Evolutionary conservation across 2,329 filamentous ascomycete species (phyloP), one percentile per base, ranked within the genome.

Genomic region (Xylariaceae sp.): DNA sequence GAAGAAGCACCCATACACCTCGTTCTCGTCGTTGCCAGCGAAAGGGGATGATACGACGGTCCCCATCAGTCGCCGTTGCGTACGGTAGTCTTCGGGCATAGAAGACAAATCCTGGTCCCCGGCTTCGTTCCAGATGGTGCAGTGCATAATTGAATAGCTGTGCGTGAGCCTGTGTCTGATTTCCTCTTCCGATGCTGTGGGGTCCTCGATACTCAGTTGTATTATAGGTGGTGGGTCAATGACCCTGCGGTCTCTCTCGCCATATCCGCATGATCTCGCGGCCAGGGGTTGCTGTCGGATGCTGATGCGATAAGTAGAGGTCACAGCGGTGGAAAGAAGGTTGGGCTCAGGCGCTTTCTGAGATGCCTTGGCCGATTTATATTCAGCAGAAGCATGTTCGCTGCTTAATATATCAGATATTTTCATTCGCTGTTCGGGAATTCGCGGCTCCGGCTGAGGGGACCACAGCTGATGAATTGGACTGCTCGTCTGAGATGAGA

Each of bases 201-300:
- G 76, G 58, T 86, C 80, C 50, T 83, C 80, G 53, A 90, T 80
- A 31, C 77, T 74, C 46, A 92, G 79, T 67, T 92, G 84, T 27
- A 94, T 80, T 65, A 94, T 92, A 11, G 89, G 89, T 2, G 89
- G 89, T 41, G 89, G 89, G 66, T 94, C 89, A 59, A 94, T 88
- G 12, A 91, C 88, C 58, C 89, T 80, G 40, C 89, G 81, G 67
- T 94, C 89, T 60, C 88, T 79, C 70, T 92, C 89, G 57, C 89
- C 89, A 68, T 91, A 92, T 1, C 89, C 89, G 65, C 89, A 94
- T 42, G 88, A 88, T 62, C 89, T 79, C 51, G 89, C 89, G 1
- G 88, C 88, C 19, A 83, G 76, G 6, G 89, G 89, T 65, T 92
- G 88, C 69, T 94, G 89, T 48, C 89, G 84, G 58, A 92, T 82